Conservation (phyloP, 2,329 filamentous ascomycete species). For the Ceratocystis variospora region DNA sequence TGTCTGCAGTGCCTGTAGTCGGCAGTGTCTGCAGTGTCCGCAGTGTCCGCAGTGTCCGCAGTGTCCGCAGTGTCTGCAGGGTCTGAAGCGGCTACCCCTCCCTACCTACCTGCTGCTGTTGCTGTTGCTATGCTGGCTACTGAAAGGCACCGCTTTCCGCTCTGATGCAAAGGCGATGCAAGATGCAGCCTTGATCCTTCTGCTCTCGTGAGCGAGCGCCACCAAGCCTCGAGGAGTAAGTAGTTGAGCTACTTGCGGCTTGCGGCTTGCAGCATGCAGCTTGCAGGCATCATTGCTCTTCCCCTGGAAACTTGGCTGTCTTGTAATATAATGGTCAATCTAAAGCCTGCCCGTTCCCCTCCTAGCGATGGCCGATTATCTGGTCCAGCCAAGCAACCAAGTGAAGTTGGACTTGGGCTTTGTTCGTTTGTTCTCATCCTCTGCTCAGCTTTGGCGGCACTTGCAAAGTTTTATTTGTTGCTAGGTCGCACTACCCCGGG, state of each 20-base stretch:
- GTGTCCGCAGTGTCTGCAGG: no score
- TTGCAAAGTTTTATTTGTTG: background rate
- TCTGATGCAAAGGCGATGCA: background rate
- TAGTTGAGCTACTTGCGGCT: background rate
- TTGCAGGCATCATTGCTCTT: background rate
- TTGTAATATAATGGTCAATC: conserved; percentile 3
- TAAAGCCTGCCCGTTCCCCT: conserved; percentile 5
- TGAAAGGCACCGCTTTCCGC: background rate
- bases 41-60: no score
- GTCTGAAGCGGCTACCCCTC: conserved; percentile 1
- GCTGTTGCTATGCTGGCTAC: background rate
- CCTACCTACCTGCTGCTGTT: background rate
- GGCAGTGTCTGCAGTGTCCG: no score
- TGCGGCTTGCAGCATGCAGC: background rate
- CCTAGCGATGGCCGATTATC: background rate
- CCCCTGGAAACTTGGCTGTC: background rate
- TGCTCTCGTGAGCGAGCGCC: background rate
- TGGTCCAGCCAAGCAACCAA: background rate
- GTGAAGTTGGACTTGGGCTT: background rate
- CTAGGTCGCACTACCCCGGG: conserved; percentile 1
- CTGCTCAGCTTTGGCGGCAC: background rate
- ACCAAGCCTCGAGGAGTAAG: background rate
- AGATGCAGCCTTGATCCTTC: background rate
- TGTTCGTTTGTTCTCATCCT: background rate
- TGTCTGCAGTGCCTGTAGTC: no score